A percentile compares a stretch with the other conserved stretches of the same genome.
Evolutionary conservation across 345 rosid genomes (phyloP).

Genomic region (Cardamine occulta): DNA sequence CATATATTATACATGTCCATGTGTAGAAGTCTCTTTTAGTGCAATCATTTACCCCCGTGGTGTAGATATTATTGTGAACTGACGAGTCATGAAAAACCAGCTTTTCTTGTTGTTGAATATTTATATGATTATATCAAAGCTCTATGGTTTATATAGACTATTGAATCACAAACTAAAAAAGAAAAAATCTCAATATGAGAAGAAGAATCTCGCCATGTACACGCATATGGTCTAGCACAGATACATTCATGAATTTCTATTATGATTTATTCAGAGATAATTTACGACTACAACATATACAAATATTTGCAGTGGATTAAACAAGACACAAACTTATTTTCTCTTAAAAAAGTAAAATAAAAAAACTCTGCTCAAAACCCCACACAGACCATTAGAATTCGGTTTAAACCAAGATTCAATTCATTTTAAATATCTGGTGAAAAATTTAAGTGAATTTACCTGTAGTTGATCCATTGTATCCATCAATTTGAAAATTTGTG

Average conservation of each 20-base stretch:
- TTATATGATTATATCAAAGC: neutral
- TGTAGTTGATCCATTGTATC: neutral
- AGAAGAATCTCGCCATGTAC: neutral
- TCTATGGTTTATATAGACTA: neutral
- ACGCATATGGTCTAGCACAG: neutral
- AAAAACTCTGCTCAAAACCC: neutral
- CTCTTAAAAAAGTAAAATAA: neutral
- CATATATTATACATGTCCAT: neutral
- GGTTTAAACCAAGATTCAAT: no score
- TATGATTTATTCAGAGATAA: neutral
- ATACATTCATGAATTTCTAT: neutral
- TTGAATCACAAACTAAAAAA: neutral
- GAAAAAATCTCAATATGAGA: neutral
- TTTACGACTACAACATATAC: neutral
- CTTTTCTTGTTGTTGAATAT: neutral
- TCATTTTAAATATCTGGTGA: neutral
- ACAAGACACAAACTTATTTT: neutral
- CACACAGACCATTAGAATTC: neutral
- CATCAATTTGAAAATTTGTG: neutral
- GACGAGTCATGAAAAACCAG: neutral
- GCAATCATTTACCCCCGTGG: neutral
- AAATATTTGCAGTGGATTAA: neutral
- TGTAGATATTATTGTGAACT: conserved; percentile 9
- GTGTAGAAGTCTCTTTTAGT: neutral
- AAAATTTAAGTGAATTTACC: neutral